Evolutionary conservation across 495 filamentous ascomycete genomes (phyloP), one percentile per base, ranked within the genome.

Genomic region (Hypoxylon lienhwacheense): DNA sequence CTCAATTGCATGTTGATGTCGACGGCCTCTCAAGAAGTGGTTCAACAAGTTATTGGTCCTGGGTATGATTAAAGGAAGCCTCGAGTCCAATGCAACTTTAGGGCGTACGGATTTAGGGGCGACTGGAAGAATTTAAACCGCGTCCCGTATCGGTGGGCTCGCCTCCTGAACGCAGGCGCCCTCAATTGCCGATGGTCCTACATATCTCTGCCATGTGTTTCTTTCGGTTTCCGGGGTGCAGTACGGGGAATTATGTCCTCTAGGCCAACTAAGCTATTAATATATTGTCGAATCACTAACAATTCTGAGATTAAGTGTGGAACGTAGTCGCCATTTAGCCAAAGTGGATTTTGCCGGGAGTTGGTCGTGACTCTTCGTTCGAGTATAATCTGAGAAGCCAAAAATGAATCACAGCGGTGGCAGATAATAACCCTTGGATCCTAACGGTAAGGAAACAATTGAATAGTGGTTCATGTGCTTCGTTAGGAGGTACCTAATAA

Each of bases 121-220:
- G 34, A 40, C 32, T 34, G 40, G 41, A 24, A 29, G 8, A 39
- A 55, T 66, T 53, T 66, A 66, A 61, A 53, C 55, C 45, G 43
- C 49, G 57, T 53, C 15, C 41, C 41, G 42, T 17, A 10, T 39
- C 31, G 32, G 40, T 40, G 24, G 37, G 34, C 24, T 53, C 28
- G 37, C 7, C 45, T 60, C 44, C 59, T 47, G 47, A 61, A 31
- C 47, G 10, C 37, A 39, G 53, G 52, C 4, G 47, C 25, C 52
- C 22, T 36, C 53, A 64, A 66, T 59, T 66, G 64, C 64, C 64
- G 64, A 66, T 41, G 33, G 53, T 53, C 40, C 60, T 17, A 45
- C 48, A 50, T 35, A 31, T 17, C 36, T 22, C 37, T 19, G 42
- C 59, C 53, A 58, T 58, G 49, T 58, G 59, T 10, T 57, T n/a